Percentiles rank a stretch among this genome's conserved stretches.
Evolutionary conservation across 2,329 filamentous ascomycete genomes (phyloP).

Genomic region (Zymoseptoria ardabiliae): DNA sequence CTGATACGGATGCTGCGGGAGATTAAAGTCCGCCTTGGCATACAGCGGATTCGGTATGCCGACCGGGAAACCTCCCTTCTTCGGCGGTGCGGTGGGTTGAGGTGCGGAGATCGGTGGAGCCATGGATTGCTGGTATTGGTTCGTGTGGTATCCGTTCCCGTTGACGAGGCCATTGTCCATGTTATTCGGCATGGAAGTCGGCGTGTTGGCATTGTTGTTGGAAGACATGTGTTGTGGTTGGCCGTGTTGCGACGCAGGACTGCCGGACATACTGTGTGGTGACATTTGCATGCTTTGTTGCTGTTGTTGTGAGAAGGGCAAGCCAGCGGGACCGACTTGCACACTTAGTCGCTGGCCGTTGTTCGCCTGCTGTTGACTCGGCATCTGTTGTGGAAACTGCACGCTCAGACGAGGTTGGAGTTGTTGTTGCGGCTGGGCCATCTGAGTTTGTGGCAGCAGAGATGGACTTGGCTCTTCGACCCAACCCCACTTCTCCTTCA

Average conservation of each 20-base stretch:
- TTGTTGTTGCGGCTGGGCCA: conserved; percentile 16
- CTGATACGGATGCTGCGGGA: conserved; percentile 74
- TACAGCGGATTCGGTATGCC: conserved; percentile 64
- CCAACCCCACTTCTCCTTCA: conserved; percentile 76
- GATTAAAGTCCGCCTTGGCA: conserved; percentile 64
- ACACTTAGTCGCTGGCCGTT: background rate
- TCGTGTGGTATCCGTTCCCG: conserved; percentile 25
- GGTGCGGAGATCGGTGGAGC: conserved; percentile 27
- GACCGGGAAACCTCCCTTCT: conserved; percentile 31
- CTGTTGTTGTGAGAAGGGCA: background rate
- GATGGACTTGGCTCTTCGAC: conserved; percentile 39
- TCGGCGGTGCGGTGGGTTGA: conserved; percentile 8
- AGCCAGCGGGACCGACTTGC: background rate
- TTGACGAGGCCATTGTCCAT: conserved; percentile 22
- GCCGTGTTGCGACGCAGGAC: background rate
- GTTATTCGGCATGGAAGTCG: conserved; percentile 4
- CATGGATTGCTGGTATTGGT: conserved; percentile 14
- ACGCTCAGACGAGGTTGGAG: conserved; percentile 12
- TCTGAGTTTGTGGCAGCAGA: conserved; percentile 32
- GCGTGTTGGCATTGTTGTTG: background rate
- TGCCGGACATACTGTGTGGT: background rate
- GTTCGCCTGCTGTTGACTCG: background rate
- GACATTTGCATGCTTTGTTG: background rate
- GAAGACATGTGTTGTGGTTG: background rate
- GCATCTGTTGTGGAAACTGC: background rate